phyloP scores from a whole-genome alignment of 495 filamentous ascomycete genomes.

The Hypoxylon cercidicola region DNA sequence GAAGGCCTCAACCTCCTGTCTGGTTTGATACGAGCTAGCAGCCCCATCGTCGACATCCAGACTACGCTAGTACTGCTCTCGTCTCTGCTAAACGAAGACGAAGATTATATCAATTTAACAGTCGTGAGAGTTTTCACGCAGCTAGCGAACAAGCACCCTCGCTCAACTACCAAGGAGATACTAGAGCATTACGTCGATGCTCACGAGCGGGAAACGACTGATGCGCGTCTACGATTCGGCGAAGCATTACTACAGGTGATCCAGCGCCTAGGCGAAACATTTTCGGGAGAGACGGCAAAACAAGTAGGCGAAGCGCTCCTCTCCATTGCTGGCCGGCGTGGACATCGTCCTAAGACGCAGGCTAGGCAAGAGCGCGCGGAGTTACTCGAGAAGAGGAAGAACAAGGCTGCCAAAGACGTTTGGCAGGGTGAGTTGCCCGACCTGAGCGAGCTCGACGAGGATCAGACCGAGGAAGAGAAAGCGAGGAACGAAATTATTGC shows the following conservation, averaged over 20 bases:
- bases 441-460: conserved; percentile 57
- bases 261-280: conserved; percentile 70
- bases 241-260: conserved; percentile 77
- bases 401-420: conserved; percentile 62
- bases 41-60: conserved; percentile 75
- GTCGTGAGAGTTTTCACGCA: conserved; percentile 74
- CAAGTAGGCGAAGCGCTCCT: conserved; percentile 70
- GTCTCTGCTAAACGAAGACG: conserved; percentile 72
- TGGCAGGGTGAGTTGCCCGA: conserved; percentile 64
- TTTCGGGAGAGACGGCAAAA: conserved; percentile 66
- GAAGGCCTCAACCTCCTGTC: conserved; percentile 80
- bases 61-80: conserved; percentile 73
- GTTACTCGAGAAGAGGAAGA: conserved; percentile 55
- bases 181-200: conserved; percentile 76
- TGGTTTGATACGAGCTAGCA: conserved; percentile 68
- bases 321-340: conserved; percentile 71
- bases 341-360: conserved; percentile 64
- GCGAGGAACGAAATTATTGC: conserved; percentile 65
- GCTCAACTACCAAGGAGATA: conserved; percentile 70
- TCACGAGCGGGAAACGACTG: conserved; percentile 65
- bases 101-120: conserved; percentile 80
- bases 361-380: conserved; percentile 62
- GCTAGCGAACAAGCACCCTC: conserved; percentile 72
- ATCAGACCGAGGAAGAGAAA: conserved; percentile 58
- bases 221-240: conserved; percentile 76